Evolutionary conservation across 73 alveolate genomes (phyloP).

Genomic region (Symbiodinium natans): DNA sequence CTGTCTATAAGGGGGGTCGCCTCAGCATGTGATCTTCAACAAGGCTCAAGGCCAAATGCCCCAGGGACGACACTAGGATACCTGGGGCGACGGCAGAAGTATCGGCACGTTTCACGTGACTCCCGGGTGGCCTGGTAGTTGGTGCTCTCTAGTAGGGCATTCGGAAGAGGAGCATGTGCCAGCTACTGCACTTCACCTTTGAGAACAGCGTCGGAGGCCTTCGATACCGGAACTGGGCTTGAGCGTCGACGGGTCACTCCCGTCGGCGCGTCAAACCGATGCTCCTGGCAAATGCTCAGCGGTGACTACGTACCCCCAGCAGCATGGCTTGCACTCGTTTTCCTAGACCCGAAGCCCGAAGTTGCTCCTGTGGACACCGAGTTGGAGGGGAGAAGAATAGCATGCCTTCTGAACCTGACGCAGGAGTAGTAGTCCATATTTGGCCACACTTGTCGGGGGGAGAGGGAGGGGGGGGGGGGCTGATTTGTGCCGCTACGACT

Average conservation of each 20-base stretch:
- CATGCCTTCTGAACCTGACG: not conserved
- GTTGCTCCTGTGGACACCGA: not conserved
- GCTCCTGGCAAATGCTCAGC: not conserved
- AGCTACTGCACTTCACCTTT: no score
- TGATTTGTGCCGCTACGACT: no score
- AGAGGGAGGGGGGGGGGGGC: no score
- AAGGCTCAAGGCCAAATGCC: no score
- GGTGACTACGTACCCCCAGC: no score
- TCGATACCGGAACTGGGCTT: not conserved
- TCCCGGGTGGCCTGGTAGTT: not conserved
- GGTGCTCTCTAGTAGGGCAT: no score
- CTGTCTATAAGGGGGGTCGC: not conserved
- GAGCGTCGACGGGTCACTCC: not conserved
- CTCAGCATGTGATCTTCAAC: not conserved
- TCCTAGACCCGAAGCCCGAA: not conserved
- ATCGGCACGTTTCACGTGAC: not conserved
- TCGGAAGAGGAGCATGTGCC: no score
- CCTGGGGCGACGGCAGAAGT: no score
- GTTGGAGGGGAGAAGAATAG: not conserved
- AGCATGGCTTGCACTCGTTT: no score
- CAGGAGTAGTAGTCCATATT: no score
- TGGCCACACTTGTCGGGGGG: no score
- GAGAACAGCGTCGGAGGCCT: not conserved
- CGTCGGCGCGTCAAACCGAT: not conserved
- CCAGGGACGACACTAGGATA: no score